Base-by-base conservation (phyloP, 208 protist species). In the Acanthamoeba lugdunensis region DNA sequence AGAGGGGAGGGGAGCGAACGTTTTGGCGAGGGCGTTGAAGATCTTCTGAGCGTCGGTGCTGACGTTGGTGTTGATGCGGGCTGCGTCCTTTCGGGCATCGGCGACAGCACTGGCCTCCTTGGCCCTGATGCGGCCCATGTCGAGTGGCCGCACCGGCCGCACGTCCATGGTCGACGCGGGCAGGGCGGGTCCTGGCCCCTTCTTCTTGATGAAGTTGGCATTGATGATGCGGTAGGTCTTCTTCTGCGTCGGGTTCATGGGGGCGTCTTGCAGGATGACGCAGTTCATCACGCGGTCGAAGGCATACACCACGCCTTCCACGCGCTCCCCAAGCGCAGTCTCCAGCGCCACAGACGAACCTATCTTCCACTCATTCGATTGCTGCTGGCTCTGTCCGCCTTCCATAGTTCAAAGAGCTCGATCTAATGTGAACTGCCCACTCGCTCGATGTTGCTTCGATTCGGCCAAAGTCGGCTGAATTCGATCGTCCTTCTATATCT, bases 141-240 rank as follows among this genome's bases (percentile, higher is more conserved):
- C 75, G 23, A 84, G 41, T 16, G 75, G 75, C 30, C 75, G 41
- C 7, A 52, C 41, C 14, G 75, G 75, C 28, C 75, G 30, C 75
- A 84, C 45, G 13, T 84, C 75, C 18, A 84, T 45, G 13, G 75
- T 45, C 41, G 75, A 84, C 23, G 30, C 41, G 14, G 75, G 45
- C 14, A 84, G 28, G 9, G 28, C 45, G 30, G 30, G 41, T 28
- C 41, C 45, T 18, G 30, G 23, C 16, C 21, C 28, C 28, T 33
- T 25, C 65, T 71, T 71, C 75, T 84, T 45, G 30, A 84, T 84
- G 75, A 84, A 84, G 75, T 25, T 30, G 23, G 75, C 45, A 23
- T 84, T 84, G 75, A 84, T 45, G 45, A 84, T 52, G 30, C 75
- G 75, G 45, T 84, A 84, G 75, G 41, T 84, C 45, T 84, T 84